phyloP scores from a whole-genome alignment of 169 alveolate species.

The Cryptosporidium sp. region DNA sequence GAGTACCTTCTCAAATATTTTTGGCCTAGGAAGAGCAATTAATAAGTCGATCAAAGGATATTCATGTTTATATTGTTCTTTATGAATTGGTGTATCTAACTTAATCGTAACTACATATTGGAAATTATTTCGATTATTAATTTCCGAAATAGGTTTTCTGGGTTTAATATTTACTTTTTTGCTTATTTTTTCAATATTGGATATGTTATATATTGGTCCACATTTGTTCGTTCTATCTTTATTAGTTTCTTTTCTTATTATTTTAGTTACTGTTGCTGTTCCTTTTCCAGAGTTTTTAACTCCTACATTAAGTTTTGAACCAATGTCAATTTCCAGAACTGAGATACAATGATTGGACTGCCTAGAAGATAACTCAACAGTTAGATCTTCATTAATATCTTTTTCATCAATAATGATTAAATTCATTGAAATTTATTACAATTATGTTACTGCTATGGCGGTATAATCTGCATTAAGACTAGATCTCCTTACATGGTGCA shows the following conservation, averaged over 20 bases:
- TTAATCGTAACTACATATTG: slow-evolving; percentile 13
- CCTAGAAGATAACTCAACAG: slow-evolving; percentile 26
- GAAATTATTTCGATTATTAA: slow-evolving; percentile 2
- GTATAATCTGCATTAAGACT: not conserved
- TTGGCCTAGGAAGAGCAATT: slow-evolving; percentile 84
- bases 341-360: slow-evolving; percentile 68
- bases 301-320: slow-evolving; percentile 65
- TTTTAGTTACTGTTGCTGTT: slow-evolving; percentile 47
- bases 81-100: slow-evolving; percentile 50
- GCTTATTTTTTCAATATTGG: not conserved
- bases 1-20: slow-evolving; percentile 79
- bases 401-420: slow-evolving; percentile 43
- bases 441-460: not conserved
- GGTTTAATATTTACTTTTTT: not conserved
- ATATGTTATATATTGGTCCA: not conserved
- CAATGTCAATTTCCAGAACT: slow-evolving; percentile 42
- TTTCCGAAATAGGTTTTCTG: slow-evolving; percentile 35
- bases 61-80: slow-evolving; percentile 6
- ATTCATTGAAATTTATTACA: not conserved
- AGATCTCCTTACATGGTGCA: not conserved
- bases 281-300: slow-evolving; percentile 69
- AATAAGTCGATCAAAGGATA: slow-evolving; percentile 81
- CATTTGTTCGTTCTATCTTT: not conserved
- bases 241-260: not conserved
- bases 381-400: slow-evolving; percentile 53